Evolutionary conservation across 805 yeast species (phyloP).

Genomic region (Ogataea thermomethanolica): DNA sequence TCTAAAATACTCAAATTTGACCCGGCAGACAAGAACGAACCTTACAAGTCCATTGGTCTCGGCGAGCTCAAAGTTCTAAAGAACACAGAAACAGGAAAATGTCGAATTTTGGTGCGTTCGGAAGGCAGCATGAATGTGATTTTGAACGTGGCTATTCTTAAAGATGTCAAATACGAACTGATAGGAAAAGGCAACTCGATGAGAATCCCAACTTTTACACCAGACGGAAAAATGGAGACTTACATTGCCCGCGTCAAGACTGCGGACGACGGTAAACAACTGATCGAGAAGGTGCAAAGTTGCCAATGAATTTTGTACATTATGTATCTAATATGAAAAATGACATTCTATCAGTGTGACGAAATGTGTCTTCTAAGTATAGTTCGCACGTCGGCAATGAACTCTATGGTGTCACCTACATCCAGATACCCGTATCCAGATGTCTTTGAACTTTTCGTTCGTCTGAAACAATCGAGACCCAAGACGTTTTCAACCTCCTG

Average conservation of each 20-base stretch:
- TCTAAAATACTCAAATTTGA: constrained; percentile 67
- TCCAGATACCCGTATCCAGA: constrained; percentile 37
- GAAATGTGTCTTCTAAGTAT: constrained; percentile 30
- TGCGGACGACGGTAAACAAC: constrained; percentile 57
- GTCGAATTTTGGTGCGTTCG: constrained; percentile 76
- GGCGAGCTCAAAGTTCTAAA: constrained; percentile 78
- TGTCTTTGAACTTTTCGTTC: constrained; percentile 22
- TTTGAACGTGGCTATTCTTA: constrained; percentile 60
- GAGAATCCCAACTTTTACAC: constrained; percentile 59
- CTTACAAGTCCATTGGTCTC: constrained; percentile 65
- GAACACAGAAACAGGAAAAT: constrained; percentile 54
- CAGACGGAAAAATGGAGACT: constrained; percentile 57
- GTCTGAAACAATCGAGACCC: constrained; percentile 33
- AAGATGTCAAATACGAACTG: constrained; percentile 55
- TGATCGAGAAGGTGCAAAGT: constrained; percentile 34
- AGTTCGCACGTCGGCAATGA: constrained; percentile 40
- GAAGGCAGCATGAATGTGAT: constrained; percentile 84
- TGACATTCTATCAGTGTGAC: constrained; percentile 1
- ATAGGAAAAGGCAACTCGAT: constrained; percentile 65
- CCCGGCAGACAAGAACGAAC: constrained; percentile 42
- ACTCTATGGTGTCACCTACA: constrained; percentile 49
- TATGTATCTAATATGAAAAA: constrained; percentile 4
- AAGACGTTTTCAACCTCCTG: constrained; percentile 43
- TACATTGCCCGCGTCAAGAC: constrained; percentile 77
- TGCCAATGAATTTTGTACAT: constrained; percentile 20